phyloP scores from a whole-genome alignment of 2,329 filamentous ascomycete genomes.

The Fusarium nematophilum region DNA sequence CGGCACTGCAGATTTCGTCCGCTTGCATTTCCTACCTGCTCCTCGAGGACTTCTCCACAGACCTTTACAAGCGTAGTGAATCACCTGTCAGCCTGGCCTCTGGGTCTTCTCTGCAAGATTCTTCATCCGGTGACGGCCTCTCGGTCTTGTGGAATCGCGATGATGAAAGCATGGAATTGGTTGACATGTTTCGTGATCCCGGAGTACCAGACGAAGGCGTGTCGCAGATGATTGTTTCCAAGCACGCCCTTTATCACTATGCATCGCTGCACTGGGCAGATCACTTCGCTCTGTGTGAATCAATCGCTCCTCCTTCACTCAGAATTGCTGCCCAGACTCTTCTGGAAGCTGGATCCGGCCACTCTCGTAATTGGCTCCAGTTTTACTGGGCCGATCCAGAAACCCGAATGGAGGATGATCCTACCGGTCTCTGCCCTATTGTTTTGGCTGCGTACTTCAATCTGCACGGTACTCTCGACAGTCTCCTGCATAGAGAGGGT shows the following conservation, averaged over 20 bases:
- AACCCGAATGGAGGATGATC: slow-evolving; percentile 35
- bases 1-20: slow-evolving; percentile 28
- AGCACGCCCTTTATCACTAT: slow-evolving; percentile 51
- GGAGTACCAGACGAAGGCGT: slow-evolving; percentile 39
- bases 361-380: slow-evolving; percentile 49
- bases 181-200: slow-evolving; percentile 44
- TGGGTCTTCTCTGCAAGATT: too few species aligned
- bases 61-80: slow-evolving; percentile 37
- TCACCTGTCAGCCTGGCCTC: not conserved
- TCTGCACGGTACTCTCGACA: slow-evolving; percentile 35
- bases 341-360: slow-evolving; percentile 25
- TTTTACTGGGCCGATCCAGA: slow-evolving; percentile 43
- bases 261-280: slow-evolving; percentile 51
- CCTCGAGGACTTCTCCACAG: slow-evolving; percentile 48
- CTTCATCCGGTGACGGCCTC: not conserved
- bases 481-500: slow-evolving; percentile 22
- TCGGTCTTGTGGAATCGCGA: not conserved
- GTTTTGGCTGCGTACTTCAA: slow-evolving; percentile 49
- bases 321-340: slow-evolving; percentile 31
- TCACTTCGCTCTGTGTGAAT: slow-evolving; percentile 45
- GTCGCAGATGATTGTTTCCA: slow-evolving; percentile 28
- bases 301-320: slow-evolving; percentile 25
- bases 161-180: slow-evolving; percentile 8
- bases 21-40: slow-evolving; percentile 45
- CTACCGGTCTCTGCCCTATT: slow-evolving; percentile 36